Percentiles rank a stretch among this genome's conserved stretches.
These are phyloP conservation scores for Pseudogymnoascus sp. DNA, from an alignment of 2,329 filamentous ascomycete species.

Conservation along the genomic window DNA sequence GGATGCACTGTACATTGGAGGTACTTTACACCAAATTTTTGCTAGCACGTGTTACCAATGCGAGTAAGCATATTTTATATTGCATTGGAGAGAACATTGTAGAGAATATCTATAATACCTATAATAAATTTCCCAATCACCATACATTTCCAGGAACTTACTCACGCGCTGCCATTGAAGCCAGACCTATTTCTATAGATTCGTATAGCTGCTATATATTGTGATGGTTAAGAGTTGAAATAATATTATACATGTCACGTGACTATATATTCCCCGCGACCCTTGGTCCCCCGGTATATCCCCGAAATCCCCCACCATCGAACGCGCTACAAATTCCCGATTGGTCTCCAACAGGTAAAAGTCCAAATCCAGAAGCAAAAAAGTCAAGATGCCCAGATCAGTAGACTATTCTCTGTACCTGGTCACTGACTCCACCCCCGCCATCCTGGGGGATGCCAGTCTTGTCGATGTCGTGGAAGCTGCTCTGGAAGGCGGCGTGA, in stretches of 20 bases:
- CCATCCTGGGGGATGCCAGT: conserved; percentile 66
- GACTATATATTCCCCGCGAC: not conserved
- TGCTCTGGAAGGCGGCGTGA: conserved; percentile 72
- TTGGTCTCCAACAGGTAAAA: not conserved
- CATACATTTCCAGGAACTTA: not conserved
- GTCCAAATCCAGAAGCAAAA: not conserved
- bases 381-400: conserved; percentile 31
- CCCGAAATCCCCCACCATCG: conserved; percentile 2
- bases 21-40: not conserved
- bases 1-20: not conserved
- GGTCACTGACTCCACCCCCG: conserved; percentile 86
- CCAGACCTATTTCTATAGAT: not conserved
- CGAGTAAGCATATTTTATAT: not conserved
- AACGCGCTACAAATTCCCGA: not conserved
- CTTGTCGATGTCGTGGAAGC: conserved; percentile 67
- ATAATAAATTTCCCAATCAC: not conserved
- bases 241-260: not conserved
- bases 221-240: too few relatives aligned
- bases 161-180: not conserved
- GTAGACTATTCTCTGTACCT: conserved; percentile 80
- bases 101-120: not conserved
- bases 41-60: not conserved
- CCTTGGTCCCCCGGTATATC: not conserved
- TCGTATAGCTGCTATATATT: too few relatives aligned
- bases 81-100: not conserved